phyloP scores from a whole-genome alignment of 306 rosid species.

The Inga leiocalycina region DNA sequence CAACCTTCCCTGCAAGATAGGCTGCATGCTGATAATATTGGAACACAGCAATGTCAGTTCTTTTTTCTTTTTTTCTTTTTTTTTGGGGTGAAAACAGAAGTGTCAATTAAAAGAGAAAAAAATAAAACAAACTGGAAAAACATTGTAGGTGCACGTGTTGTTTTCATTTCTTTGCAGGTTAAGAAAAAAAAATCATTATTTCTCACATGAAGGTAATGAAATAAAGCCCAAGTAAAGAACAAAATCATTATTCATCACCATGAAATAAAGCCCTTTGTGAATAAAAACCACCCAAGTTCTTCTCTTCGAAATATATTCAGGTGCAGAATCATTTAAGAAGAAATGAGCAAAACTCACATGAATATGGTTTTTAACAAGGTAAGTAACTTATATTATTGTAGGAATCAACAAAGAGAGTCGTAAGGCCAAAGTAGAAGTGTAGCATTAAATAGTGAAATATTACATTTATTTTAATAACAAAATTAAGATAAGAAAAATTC shows the following conservation, averaged over 20 bases:
- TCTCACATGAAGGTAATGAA: neutral
- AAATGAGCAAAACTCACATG: slow-evolving; percentile 14
- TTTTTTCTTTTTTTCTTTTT: neutral
- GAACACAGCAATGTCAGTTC: slow-evolving; percentile 8
- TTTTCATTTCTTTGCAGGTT: neutral
- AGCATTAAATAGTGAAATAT: neutral
- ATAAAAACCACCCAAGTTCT: neutral
- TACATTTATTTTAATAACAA: neutral
- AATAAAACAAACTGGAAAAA: neutral
- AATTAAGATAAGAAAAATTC: neutral
- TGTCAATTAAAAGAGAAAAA: slow-evolving; percentile 1
- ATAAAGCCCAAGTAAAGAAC: neutral
- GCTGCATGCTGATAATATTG: slow-evolving; percentile 66
- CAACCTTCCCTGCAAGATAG: slow-evolving; percentile 60
- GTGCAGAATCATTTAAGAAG: neutral
- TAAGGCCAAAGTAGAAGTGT: neutral
- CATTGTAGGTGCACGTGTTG: neutral
- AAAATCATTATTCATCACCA: neutral
- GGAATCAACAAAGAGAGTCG: neutral
- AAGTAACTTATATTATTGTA: slow-evolving; percentile 5
- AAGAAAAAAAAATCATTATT: neutral
- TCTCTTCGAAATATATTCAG: slow-evolving; percentile 15
- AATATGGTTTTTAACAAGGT: neutral
- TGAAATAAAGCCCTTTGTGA: neutral
- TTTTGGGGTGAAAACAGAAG: neutral